Base-by-base conservation (phyloP, 352 stramenopile genomes). In the Globisporangium middletonii region DNA sequence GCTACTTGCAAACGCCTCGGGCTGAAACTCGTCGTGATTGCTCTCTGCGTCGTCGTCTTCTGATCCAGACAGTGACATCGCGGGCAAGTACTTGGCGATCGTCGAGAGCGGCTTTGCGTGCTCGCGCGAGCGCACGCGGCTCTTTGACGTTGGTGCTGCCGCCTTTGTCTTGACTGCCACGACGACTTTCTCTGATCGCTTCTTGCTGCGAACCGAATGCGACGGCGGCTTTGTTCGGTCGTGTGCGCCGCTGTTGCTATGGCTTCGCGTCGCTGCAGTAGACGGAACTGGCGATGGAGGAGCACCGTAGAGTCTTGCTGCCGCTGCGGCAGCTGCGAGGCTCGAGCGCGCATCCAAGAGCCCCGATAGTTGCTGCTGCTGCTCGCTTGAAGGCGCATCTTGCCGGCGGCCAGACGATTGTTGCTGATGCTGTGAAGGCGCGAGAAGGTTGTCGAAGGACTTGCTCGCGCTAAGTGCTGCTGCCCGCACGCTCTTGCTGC, bases 221-320 rank as follows among this genome's bases (percentile, higher is more conserved):
- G 33, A 38, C 33, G 33, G 33, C 7, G 33, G 33, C 7, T 38
- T 38, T 38, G 33, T 38, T 38, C 33, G 33, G 33, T 38, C 27
- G 5, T 19, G 13, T 55, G 13, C 16, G 28, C 43, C 43, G 19
- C 43, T 19, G 19, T 5, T 19, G 19, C 43, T 26, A 19, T 27
- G 0, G 19, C 19, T 28, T 26, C 13, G 27, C 1, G 11, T 35
- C 8, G 5, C n/a, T 55, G 30, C 41, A 6, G 50, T 42, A 12
- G 50, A 44, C 15, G 62, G 37, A 26, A 42, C 26, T 41, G 8
- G 11, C 18, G n/a, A 48, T 15, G 19, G 5, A 23, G 48, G 35
- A 11, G 62, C 16, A 30, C 35, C 64, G 26, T 82, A 82, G 9
- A 82, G 35, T 30, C 72, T 54, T 7, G 70, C 64, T 0, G 72